Percentiles rank a stretch among this genome's conserved stretches.
phyloP scores from a whole-genome alignment of 2,329 filamentous ascomycete genomes.

The Nemania sp. region DNA sequence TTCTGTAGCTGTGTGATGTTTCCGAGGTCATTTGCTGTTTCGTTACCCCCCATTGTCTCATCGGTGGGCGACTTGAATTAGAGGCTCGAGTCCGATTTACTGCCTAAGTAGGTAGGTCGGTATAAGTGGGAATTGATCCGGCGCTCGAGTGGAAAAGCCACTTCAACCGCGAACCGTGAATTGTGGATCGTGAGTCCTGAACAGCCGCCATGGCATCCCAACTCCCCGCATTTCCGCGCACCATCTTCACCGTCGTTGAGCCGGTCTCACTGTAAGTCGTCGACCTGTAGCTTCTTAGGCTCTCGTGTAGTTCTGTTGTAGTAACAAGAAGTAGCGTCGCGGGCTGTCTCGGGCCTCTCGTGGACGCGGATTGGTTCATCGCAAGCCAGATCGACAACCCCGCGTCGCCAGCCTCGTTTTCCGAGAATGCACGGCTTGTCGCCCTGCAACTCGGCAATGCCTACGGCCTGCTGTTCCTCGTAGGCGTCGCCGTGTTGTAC shows the following conservation, averaged over 20 bases:
- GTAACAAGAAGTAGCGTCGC: too few relatives aligned
- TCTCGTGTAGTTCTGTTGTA: neutral
- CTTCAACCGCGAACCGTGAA: too few relatives aligned
- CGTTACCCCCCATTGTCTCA: too few relatives aligned
- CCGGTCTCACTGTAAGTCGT: constrained; percentile 65
- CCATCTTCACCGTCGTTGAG: constrained; percentile 70
- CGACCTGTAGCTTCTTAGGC: neutral
- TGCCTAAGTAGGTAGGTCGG: too few relatives aligned
- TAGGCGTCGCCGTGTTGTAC: constrained; percentile 66
- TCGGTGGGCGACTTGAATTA: too few relatives aligned
- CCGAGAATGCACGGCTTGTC: constrained; percentile 57
- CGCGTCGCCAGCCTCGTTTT: constrained; percentile 41
- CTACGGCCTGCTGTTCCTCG: constrained; percentile 66
- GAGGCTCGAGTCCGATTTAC: too few relatives aligned
- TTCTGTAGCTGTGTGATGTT: too few relatives aligned
- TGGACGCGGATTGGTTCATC: constrained; percentile 64
- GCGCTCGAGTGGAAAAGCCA: too few relatives aligned
- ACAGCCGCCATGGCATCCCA: constrained; percentile 58
- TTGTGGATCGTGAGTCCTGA: neutral
- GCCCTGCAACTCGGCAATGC: constrained; percentile 71
- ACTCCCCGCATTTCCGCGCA: constrained; percentile 64
- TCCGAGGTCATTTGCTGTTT: too few relatives aligned
- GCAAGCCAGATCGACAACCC: constrained; percentile 60
- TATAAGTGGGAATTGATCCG: too few relatives aligned
- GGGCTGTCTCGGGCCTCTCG: constrained; percentile 60